phyloP scores from a whole-genome alignment of 306 rosid species.

The Vigna angularis region DNA sequence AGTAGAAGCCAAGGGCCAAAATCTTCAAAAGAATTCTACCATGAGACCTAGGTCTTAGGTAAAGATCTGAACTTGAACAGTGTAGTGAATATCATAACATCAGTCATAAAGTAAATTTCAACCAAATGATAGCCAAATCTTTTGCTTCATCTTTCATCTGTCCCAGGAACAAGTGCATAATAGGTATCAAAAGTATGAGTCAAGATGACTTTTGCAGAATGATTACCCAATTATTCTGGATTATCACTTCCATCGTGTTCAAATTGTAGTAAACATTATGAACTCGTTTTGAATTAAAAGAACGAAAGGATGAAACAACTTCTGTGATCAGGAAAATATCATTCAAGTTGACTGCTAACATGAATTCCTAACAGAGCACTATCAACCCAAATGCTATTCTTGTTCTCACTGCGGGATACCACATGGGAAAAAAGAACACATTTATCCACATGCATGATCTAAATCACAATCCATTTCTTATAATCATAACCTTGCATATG shows the following conservation, averaged over 20 bases:
- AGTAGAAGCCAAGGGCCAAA: neutral
- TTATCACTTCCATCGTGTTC: neutral
- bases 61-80: neutral
- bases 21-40: neutral
- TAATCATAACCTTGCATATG: constrained; percentile 1
- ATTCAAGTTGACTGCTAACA: neutral
- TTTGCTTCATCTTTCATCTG: constrained; percentile 1
- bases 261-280: neutral
- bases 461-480: constrained; percentile 17
- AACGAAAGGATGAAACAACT: neutral
- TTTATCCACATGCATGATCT: neutral
- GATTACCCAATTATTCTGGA: constrained; percentile 7
- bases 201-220: constrained; percentile 3
- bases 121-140: constrained; percentile 1
- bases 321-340: neutral
- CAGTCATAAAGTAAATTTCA: constrained; percentile 17
- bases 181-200: constrained; percentile 2
- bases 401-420: constrained; percentile 11
- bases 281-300: neutral
- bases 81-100: constrained; percentile 6
- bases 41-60: constrained; percentile 2
- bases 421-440: neutral
- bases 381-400: neutral
- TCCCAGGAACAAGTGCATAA: constrained; percentile 1
- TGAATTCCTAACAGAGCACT: neutral